Conservation (phyloP, 257 asterid genomes). For the Petrea volubilis region DNA sequence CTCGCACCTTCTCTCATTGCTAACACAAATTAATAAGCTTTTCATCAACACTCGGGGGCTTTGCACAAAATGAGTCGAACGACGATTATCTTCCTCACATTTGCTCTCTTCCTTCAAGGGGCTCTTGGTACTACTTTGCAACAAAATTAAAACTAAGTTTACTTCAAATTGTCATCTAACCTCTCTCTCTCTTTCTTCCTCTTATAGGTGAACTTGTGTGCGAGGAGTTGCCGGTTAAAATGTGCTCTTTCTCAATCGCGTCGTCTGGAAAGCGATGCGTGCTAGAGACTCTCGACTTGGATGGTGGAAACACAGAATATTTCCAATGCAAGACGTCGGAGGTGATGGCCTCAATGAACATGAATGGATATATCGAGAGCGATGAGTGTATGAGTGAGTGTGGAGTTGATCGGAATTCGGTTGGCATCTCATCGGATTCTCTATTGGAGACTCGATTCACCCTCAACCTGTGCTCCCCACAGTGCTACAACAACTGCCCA, state of each 20-base stretch:
- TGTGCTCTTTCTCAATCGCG: constrained; percentile 40
- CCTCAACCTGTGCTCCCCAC: constrained; percentile 34
- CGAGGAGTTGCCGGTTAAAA: constrained; percentile 32
- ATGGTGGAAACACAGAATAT: not conserved
- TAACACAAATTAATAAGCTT: too few species aligned
- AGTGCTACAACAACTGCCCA: constrained; percentile 43
- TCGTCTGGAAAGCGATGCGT: constrained; percentile 43
- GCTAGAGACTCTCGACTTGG: constrained; percentile 26
- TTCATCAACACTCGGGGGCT: not conserved
- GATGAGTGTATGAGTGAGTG: constrained; percentile 41
- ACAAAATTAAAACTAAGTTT: too few species aligned
- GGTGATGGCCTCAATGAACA: constrained; percentile 21
- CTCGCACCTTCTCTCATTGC: too few species aligned
- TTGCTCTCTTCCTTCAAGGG: constrained; percentile 30
- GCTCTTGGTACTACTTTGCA: constrained; percentile 36
- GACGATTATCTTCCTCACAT: constrained; percentile 21
- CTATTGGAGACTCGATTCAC: constrained; percentile 32
- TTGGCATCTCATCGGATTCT: constrained; percentile 44
- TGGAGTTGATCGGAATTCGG: constrained; percentile 35
- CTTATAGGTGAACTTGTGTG: constrained; percentile 34
- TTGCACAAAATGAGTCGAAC: not conserved
- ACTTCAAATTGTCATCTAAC: too few species aligned
- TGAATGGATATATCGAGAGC: constrained; percentile 33
- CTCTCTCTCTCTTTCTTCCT: not conserved
- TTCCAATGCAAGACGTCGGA: constrained; percentile 42